Base-by-base conservation (phyloP, 192 early-diverging fungal species). In the Coemansia sp. region DNA sequence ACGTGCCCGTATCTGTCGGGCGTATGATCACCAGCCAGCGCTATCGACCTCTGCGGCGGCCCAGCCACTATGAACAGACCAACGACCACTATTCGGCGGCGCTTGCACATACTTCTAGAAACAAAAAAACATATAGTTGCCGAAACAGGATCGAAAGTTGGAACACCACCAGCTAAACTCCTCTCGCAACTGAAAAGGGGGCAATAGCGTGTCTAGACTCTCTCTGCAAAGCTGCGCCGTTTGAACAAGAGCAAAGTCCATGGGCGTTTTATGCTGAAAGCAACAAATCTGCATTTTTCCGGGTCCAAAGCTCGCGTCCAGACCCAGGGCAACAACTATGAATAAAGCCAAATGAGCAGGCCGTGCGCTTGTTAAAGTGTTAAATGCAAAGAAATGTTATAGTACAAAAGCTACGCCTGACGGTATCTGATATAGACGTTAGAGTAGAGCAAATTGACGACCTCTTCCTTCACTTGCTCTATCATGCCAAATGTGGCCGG, bases 361-460 rank as follows among this genome's bases (percentile, higher is more conserved):
- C 31, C 31, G 31, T 31, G 31, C 31, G 4, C 31, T 31, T 31
- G 31, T 31, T 31, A 31, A 31, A 31, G 31, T 31, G 31, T 31
- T 31, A 21, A 5, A 52, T 52, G 53, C 33, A 56, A 56, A 34
- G 31, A 20, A 56, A 16, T 35, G n/a, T 13, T 34, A 26, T 36
- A 58, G 20, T 58, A 34, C 35, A 31, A 58, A 36, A 21, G 16
- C 56, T 58, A 58, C 56, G 56, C 31, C 31, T 58, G 31, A 13
- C 56, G 56, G 36, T 58, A 58, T 36, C 56, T 34, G 23, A 73
- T 63, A 57, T 79, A 73, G 3, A 79, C 71, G 41, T 78, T 78
- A 11, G 66, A 37, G 36, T 78, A 71, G 25, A 78, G 35, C 21
- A 78, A 43, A n/a, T 69, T 61, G n/a, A 78, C 52, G 6, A 73